Evolutionary conservation across 1,284 basidiomycete species (phyloP).

Genomic region (Ganoderma sp.): DNA sequence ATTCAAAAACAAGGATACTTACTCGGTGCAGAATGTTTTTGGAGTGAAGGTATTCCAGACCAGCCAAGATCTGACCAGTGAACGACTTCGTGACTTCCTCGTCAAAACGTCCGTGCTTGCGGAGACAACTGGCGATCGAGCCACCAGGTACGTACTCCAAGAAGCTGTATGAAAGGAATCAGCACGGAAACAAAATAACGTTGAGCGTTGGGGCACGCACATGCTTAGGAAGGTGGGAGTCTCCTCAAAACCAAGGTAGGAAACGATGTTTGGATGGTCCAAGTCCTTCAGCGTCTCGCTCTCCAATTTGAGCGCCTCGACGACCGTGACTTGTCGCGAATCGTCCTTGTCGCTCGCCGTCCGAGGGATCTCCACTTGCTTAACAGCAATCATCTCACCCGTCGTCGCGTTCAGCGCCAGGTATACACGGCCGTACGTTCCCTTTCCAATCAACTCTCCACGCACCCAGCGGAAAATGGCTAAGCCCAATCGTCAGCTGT

Average conservation of each 20-base stretch:
- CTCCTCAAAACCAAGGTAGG: conserved; percentile 98
- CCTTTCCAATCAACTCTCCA: conserved; percentile 96
- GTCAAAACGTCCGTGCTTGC: conserved; percentile 92
- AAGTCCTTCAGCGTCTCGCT: conserved; percentile 96
- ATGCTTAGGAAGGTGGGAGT: conserved; percentile 92
- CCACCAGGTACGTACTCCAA: conserved; percentile 98
- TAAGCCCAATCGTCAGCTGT: conserved; percentile 38
- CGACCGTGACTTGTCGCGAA: conserved; percentile 81
- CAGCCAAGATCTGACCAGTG: conserved; percentile 89
- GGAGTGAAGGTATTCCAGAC: conserved; percentile 92
- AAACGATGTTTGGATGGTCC: conserved; percentile 97
- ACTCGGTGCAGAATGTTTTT: conserved; percentile 93
- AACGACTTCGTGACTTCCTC: conserved; percentile 94
- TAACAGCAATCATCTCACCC: conserved; percentile 99
- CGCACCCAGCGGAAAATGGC: conserved; percentile 99
- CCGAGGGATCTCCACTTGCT: conserved; percentile 95
- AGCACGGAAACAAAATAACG: background rate
- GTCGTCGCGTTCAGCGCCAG: conserved; percentile 97
- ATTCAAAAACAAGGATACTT: conserved; percentile 7
- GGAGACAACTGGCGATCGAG: conserved; percentile 90
- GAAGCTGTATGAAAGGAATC: conserved; percentile 63
- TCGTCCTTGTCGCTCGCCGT: conserved; percentile 92
- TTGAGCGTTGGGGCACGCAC: conserved; percentile 52
- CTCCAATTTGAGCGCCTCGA: conserved; percentile 92
- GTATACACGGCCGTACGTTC: conserved; percentile 96